Conservation (phyloP, 2,329 filamentous ascomycete genomes). For the Gnomoniopsis smithogilvyi region DNA sequence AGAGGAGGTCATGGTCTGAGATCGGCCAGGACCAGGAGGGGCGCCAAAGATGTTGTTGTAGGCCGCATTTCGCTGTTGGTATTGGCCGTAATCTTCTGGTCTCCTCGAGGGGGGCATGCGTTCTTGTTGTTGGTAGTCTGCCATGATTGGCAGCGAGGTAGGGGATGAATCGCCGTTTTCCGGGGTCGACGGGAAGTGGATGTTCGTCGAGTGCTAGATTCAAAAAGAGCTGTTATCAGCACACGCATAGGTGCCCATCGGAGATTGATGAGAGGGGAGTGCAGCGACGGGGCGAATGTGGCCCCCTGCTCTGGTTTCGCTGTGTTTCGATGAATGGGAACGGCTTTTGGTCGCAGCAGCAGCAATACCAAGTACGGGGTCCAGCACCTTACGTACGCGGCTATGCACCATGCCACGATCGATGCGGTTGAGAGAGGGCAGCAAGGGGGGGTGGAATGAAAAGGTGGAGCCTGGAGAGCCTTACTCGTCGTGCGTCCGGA, state of each 20-base stretch:
- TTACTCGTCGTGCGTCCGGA: conserved; percentile 12
- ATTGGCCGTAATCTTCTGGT: conserved; percentile 23
- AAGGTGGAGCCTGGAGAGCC: conserved; percentile 18
- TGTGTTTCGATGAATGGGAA: conserved; percentile 3
- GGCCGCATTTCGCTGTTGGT: conserved; percentile 72
- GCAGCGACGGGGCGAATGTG: conserved; percentile 12
- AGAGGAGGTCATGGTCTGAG: conserved; percentile 91
- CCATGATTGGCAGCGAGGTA: conserved; percentile 44
- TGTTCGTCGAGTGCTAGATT: conserved; percentile 14
- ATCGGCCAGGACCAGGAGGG: conserved; percentile 80
- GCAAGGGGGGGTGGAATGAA: conserved; percentile 17
- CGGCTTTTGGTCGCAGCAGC: conserved; percentile 14
- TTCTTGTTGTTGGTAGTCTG: conserved; percentile 56
- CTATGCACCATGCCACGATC: conserved; percentile 11
- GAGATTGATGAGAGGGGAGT: conserved; percentile 2
- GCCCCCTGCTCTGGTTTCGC: background rate
- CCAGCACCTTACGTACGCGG: conserved; percentile 18
- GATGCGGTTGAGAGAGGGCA: conserved; percentile 3
- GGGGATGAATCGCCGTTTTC: conserved; percentile 1
- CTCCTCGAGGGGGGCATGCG: conserved; percentile 41
- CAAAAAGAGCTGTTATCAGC: conserved; percentile 18
- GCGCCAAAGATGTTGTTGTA: conserved; percentile 95
- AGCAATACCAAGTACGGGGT: background rate
- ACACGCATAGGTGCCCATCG: conserved; percentile 17
- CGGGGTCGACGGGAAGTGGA: conserved; percentile 8